Evolutionary conservation across 148 eudicot species (phyloP).

Genomic region (Chenopodium berlandieri): DNA sequence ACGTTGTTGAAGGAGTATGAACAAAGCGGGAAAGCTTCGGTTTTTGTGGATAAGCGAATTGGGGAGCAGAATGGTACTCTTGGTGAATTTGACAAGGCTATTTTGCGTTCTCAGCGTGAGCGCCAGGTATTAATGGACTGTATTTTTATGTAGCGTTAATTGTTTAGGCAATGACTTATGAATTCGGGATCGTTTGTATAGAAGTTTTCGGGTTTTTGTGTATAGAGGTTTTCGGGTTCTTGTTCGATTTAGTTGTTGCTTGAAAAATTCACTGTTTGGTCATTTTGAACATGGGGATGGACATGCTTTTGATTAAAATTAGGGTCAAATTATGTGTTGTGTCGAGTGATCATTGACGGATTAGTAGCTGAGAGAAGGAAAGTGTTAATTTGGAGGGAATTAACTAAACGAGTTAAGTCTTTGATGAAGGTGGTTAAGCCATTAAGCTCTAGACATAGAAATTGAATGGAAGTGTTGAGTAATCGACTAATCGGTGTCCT

Average conservation of each 20-base stretch:
- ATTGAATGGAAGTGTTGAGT: neutral
- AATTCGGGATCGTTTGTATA: too few species aligned
- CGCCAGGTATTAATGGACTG: constrained; percentile 50
- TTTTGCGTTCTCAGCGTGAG: constrained; percentile 88
- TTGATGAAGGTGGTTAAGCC: neutral
- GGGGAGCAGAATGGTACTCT: constrained; percentile 77
- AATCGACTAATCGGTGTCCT: neutral
- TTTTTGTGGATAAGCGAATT: constrained; percentile 80
- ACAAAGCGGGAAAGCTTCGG: constrained; percentile 78
- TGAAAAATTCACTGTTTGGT: too few species aligned
- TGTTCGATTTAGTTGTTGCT: too few species aligned
- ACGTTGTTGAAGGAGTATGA: constrained; percentile 85
- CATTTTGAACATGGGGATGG: too few species aligned
- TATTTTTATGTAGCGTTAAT: neutral
- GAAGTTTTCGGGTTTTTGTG: too few species aligned
- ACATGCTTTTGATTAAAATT: too few species aligned
- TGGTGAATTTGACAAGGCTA: constrained; percentile 82
- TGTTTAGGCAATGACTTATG: neutral
- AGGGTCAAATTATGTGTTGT: too few species aligned
- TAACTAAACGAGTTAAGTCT: neutral
- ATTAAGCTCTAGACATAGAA: neutral
- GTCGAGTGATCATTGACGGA: too few species aligned
- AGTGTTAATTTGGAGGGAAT: neutral
- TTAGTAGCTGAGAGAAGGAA: too few species aligned
- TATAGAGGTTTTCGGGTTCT: too few species aligned